These are phyloP conservation scores for Fusarium siculi DNA, from an alignment of 2,329 filamentous ascomycete genomes.

Conservation along the genomic window DNA sequence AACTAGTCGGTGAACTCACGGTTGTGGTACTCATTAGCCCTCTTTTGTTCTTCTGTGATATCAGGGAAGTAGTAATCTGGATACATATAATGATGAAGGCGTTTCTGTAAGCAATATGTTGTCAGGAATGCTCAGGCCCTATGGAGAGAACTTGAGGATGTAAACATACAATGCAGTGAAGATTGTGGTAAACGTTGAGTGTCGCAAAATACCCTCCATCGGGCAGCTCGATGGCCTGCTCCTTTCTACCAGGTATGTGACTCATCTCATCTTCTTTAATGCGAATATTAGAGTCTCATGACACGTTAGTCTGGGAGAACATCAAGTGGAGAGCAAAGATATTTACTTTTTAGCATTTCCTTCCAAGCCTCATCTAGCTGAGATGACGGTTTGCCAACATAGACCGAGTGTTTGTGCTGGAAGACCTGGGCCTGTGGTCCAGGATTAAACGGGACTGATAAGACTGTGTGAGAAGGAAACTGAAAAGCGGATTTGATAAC, in stretches of 20 bases:
- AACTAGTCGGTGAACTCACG: not conserved
- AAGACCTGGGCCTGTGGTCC: not conserved
- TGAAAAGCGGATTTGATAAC: not conserved
- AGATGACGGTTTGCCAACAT: not conserved
- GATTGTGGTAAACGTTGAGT: not conserved
- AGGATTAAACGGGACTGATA: not conserved
- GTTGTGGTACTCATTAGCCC: not conserved
- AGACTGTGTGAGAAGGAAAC: not conserved
- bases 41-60: not conserved
- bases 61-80: not conserved
- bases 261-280: not conserved
- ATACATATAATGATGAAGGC: not conserved
- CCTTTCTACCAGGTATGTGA: not conserved
- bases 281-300: not conserved
- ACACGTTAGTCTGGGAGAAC: rapidly evolving
- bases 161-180: not conserved
- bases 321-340: rapidly evolving
- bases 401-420: not conserved
- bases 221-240: rapidly evolving
- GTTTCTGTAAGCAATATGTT: not conserved
- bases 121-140: rapidly evolving
- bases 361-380: not conserved
- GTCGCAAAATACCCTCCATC: not conserved
- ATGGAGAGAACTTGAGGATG: no score
- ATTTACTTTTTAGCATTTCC: not conserved